phyloP scores from a whole-genome alignment of 257 asterid species.

The Nicotiana knightiana region DNA sequence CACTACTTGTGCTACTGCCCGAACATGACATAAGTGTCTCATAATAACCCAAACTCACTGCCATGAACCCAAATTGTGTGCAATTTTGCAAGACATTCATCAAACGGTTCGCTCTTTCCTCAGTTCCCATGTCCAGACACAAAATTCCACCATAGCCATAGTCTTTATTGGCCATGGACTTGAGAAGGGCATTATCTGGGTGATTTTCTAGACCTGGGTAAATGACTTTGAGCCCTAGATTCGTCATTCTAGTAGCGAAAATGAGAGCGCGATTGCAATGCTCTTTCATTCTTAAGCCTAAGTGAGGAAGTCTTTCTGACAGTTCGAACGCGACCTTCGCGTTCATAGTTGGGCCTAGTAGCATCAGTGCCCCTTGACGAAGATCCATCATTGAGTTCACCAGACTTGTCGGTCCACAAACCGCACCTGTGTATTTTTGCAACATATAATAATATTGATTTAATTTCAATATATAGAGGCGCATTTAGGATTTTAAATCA shows the following conservation, averaged over 20 bases:
- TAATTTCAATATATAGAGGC: no score
- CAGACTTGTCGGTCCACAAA: slow-evolving; percentile 80
- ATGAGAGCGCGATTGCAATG: slow-evolving; percentile 63
- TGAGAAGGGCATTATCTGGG: slow-evolving; percentile 55
- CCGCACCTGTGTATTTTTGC: slow-evolving; percentile 44
- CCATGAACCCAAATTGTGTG: slow-evolving; percentile 85
- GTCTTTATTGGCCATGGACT: slow-evolving; percentile 50
- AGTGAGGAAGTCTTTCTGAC: slow-evolving; percentile 72
- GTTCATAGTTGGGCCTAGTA: slow-evolving; percentile 93
- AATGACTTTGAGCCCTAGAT: slow-evolving; percentile 64
- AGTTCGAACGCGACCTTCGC: slow-evolving; percentile 83
- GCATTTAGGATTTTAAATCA: no score
- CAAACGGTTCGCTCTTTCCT: slow-evolving; percentile 66
- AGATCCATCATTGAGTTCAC: slow-evolving; percentile 95
- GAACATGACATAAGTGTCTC: slow-evolving; percentile 97
- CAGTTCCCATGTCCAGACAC: slow-evolving; percentile 83
- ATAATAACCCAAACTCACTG: slow-evolving; percentile 85
- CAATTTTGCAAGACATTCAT: slow-evolving; percentile 68
- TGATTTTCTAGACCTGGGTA: slow-evolving; percentile 83
- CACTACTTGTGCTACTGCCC: slow-evolving; percentile 90
- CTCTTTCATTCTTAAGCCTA: slow-evolving; percentile 82
- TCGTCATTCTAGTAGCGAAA: slow-evolving; percentile 58
- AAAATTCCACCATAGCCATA: slow-evolving; percentile 81
- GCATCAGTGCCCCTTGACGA: slow-evolving; percentile 82
- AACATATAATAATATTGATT: no score